Conservation (phyloP, 2,329 filamentous ascomycete species). For the Pseudopithomyces maydicus region DNA sequence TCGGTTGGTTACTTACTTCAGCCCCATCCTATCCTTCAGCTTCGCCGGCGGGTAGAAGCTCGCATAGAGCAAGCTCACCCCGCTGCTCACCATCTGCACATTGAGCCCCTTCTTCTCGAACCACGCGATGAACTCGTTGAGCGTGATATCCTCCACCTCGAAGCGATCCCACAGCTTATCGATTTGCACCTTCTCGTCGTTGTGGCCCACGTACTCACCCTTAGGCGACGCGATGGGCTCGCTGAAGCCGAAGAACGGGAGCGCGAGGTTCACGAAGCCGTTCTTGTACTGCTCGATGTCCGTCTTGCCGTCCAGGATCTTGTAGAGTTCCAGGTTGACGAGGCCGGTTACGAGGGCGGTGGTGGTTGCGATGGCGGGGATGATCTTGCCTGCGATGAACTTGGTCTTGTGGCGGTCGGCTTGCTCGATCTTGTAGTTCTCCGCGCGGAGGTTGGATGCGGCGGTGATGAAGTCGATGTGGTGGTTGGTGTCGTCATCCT, state of each 20-base stretch:
- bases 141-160: slow-evolving; percentile 83
- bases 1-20: slow-evolving; percentile 67
- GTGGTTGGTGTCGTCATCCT: slow-evolving; percentile 96
- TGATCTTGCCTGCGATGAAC: slow-evolving; percentile 99
- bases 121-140: slow-evolving; percentile 80
- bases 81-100: slow-evolving; percentile 95
- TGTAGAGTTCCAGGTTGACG: slow-evolving; percentile 91
- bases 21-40: slow-evolving; percentile 77
- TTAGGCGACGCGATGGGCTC: slow-evolving; percentile 95
- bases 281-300: slow-evolving; percentile 99
- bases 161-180: slow-evolving; percentile 99
- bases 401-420: slow-evolving; percentile 98
- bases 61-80: slow-evolving; percentile 91
- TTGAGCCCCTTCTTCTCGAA: slow-evolving; percentile 80
- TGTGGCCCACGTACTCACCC: slow-evolving; percentile 80
- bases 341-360: slow-evolving; percentile 94
- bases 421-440: slow-evolving; percentile 95
- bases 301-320: slow-evolving; percentile 94
- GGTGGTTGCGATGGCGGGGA: slow-evolving; percentile 96
- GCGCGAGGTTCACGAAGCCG: slow-evolving; percentile 92
- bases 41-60: slow-evolving; percentile 86
- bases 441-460: slow-evolving; percentile 91
- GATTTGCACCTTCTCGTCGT: slow-evolving; percentile 75
- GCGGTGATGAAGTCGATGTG: slow-evolving; percentile 99
- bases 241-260: slow-evolving; percentile 98